These are phyloP conservation scores for Corylus avellana DNA, from an alignment of 306 rosid genomes.

Conservation along the genomic window DNA sequence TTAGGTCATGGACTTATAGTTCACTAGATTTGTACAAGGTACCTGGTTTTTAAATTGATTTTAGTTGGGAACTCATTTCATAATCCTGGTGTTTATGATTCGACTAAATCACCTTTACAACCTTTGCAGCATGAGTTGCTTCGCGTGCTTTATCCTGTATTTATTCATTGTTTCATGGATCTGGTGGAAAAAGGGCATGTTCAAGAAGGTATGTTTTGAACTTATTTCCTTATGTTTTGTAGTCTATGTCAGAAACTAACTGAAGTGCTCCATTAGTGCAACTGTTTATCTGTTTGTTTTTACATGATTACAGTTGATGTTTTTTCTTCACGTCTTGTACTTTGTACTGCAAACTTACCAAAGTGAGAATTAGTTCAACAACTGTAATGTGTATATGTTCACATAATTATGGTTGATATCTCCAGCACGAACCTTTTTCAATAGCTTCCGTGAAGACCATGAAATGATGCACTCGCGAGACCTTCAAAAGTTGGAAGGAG, in stretches of 20 bases:
- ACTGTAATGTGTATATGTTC: conserved; percentile 22
- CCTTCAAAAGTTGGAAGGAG: conserved; percentile 93
- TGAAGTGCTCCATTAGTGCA: background rate
- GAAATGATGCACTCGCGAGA: conserved; percentile 83
- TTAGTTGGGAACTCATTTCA: conserved; percentile 1
- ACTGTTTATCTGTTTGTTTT: background rate
- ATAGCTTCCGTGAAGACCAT: conserved; percentile 84
- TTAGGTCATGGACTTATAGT: conserved; percentile 80
- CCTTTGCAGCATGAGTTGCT: conserved; percentile 87
- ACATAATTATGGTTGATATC: conserved; percentile 27
- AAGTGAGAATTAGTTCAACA: conserved; percentile 1
- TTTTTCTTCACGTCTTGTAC: background rate
- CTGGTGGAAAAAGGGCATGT: conserved; percentile 92
- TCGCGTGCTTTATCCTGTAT: conserved; percentile 94
- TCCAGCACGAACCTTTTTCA: conserved; percentile 79
- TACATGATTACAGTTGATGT: background rate
- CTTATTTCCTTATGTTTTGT: conserved; percentile 1
- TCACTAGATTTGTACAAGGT: conserved; percentile 90
- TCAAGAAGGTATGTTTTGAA: conserved; percentile 68
- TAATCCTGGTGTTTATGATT: background rate
- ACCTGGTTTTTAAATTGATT: background rate
- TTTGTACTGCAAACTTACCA: background rate
- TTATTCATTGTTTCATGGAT: conserved; percentile 95
- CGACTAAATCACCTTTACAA: conserved; percentile 3
- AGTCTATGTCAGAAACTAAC: background rate